Evolutionary conservation across 2,329 filamentous ascomycete species (phyloP).

Genomic region (Leptodontidium sp.): DNA sequence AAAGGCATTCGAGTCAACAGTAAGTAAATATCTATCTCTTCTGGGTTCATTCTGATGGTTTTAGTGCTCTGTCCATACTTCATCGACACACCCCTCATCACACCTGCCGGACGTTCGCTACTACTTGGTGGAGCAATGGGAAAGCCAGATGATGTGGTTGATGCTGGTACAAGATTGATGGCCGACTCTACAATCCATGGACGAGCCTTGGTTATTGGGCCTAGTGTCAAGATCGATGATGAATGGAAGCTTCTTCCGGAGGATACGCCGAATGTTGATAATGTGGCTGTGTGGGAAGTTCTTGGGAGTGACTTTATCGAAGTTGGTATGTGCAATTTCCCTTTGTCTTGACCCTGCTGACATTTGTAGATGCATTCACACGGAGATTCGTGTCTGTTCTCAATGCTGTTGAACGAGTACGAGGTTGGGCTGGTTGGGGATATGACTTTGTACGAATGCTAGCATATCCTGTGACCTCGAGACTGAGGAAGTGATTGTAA

Average conservation of each 20-base stretch:
- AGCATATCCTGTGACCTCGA: slow-evolving; percentile 21
- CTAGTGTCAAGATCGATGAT: slow-evolving; percentile 58
- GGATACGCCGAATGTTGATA: slow-evolving; percentile 39
- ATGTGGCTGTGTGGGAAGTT: slow-evolving; percentile 65
- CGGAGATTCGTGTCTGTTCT: slow-evolving; percentile 61
- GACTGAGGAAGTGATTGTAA: slow-evolving; percentile 17
- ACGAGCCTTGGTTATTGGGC: slow-evolving; percentile 64
- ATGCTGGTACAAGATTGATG: slow-evolving; percentile 68
- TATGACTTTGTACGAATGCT: slow-evolving; percentile 32
- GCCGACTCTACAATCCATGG: slow-evolving; percentile 66
- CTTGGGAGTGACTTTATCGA: slow-evolving; percentile 66
- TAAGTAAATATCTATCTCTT: not conserved
- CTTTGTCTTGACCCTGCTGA: slow-evolving; percentile 18
- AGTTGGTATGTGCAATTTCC: slow-evolving; percentile 42
- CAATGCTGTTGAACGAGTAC: slow-evolving; percentile 57
- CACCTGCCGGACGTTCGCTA: slow-evolving; percentile 54
- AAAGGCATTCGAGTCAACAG: slow-evolving; percentile 67
- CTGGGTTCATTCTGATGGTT: not conserved
- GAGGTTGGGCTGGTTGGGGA: slow-evolving; percentile 61
- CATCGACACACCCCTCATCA: slow-evolving; percentile 67
- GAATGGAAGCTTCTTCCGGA: slow-evolving; percentile 43
- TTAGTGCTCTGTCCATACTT: slow-evolving; percentile 71
- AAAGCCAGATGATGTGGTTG: slow-evolving; percentile 64
- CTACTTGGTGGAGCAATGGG: slow-evolving; percentile 65
- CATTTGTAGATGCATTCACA: slow-evolving; percentile 58